Evolutionary conservation across 2,329 filamentous ascomycete species (phyloP).

Genomic region (Onygenales sp.): DNA sequence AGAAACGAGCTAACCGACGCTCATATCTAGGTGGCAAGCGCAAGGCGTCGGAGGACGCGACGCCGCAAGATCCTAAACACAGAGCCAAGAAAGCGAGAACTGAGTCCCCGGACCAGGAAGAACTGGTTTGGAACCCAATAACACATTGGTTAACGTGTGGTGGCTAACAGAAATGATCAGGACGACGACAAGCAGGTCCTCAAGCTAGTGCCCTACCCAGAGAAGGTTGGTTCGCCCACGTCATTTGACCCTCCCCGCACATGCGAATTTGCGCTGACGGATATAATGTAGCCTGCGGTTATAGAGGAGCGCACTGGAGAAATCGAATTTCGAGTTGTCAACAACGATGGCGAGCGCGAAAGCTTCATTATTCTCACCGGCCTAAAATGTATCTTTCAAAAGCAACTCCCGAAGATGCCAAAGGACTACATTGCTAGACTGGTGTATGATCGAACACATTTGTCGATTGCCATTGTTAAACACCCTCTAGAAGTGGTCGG

Average conservation of each 20-base stretch:
- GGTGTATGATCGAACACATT: conserved; percentile 91
- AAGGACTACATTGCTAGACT: conserved; percentile 97
- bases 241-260: background rate
- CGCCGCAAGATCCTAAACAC: conserved; percentile 33
- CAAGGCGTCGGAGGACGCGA: conserved; percentile 41
- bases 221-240: conserved; percentile 53
- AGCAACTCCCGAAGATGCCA: conserved; percentile 97
- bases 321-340: conserved; percentile 95
- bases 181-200: conserved; percentile 40
- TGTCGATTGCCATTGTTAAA: conserved; percentile 96
- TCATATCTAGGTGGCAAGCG: conserved; percentile 31
- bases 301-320: conserved; percentile 88
- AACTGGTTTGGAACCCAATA: conserved; percentile 18
- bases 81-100: conserved; percentile 41
- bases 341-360: conserved; percentile 83
- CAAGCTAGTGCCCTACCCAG: conserved; percentile 73
- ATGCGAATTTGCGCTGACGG: conserved; percentile 4
- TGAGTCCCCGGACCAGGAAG: conserved; percentile 32
- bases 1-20: background rate
- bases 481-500: conserved; percentile 87
- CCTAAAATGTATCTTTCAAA: conserved; percentile 96
- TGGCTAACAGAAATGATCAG: conserved; percentile 16
- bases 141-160: background rate
- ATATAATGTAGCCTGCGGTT: conserved; percentile 59
- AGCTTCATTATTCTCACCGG: conserved; percentile 91